These are phyloP conservation scores for Kodamaea hsintzibuensis DNA, from an alignment of 805 yeast species.

Conservation along the genomic window DNA sequence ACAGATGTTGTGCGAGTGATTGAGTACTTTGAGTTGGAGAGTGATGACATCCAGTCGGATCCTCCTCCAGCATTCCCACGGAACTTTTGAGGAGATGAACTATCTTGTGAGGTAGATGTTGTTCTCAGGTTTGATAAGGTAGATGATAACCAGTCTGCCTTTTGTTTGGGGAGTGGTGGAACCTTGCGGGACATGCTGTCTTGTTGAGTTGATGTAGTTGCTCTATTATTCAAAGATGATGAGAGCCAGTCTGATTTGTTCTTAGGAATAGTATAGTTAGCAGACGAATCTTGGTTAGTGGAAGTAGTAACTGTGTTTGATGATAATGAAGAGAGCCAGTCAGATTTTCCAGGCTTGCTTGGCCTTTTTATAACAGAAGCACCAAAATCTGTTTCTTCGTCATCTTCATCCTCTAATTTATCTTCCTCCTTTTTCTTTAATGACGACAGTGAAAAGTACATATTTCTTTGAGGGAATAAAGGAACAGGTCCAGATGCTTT, in stretches of 20 bases:
- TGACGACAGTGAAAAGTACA: slow-evolving; percentile 14
- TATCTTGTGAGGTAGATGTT: slow-evolving; percentile 9
- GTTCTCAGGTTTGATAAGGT: slow-evolving; percentile 12
- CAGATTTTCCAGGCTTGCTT: slow-evolving; percentile 11
- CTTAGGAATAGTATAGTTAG: slow-evolving; percentile 1
- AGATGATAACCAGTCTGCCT: slow-evolving; percentile 17
- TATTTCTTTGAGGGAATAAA: slow-evolving; percentile 13
- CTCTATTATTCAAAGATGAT: slow-evolving; percentile 13
- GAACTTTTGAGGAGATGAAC: not conserved
- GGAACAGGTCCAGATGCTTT: slow-evolving; percentile 13
- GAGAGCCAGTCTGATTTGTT: slow-evolving; percentile 18
- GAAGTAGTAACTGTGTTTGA: slow-evolving; percentile 1
- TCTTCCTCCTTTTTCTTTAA: slow-evolving; percentile 8
- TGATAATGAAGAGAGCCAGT: slow-evolving; percentile 10
- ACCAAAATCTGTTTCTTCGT: not conserved
- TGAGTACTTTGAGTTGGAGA: slow-evolving; percentile 13
- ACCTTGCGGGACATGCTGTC: slow-evolving; percentile 3
- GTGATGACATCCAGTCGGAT: slow-evolving; percentile 17
- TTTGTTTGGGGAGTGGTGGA: slow-evolving; percentile 9
- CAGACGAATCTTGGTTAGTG: not conserved
- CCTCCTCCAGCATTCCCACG: not conserved
- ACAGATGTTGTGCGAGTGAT: not conserved
- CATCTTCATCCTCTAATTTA: not conserved
- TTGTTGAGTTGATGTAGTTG: slow-evolving; percentile 9
- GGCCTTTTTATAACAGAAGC: slow-evolving; percentile 1